A percentile compares a stretch with the other conserved stretches of the same genome.
Evolutionary conservation across 306 rosid species (phyloP).

Genomic region (Cyamopsis tetragonoloba): DNA sequence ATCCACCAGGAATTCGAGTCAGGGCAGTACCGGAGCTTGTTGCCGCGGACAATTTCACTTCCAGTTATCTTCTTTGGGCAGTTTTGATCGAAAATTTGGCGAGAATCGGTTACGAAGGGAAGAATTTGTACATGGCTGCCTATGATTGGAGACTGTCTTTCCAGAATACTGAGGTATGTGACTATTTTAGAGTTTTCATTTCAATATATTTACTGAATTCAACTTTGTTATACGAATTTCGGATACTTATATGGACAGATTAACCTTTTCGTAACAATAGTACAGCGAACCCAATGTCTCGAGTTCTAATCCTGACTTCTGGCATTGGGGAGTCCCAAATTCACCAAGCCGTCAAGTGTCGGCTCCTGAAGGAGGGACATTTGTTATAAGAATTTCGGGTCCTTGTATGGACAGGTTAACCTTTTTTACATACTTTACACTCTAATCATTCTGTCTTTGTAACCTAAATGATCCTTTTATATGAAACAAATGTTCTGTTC

Average conservation of each 20-base stretch:
- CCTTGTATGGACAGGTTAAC: too few species aligned
- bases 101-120: slow-evolving; percentile 78
- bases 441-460: neutral
- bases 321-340: too few species aligned
- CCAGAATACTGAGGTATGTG: slow-evolving; percentile 71
- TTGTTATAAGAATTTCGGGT: too few species aligned
- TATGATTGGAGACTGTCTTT: slow-evolving; percentile 92
- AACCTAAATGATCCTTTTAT: neutral
- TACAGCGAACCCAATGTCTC: too few species aligned
- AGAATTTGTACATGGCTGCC: slow-evolving; percentile 65
- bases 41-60: slow-evolving; percentile 52
- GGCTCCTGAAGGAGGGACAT: too few species aligned
- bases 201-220: neutral
- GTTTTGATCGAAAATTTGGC: slow-evolving; percentile 73
- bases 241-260: too few species aligned
- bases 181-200: neutral
- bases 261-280: too few species aligned
- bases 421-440: too few species aligned
- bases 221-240: too few species aligned
- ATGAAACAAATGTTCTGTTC: neutral
- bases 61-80: slow-evolving; percentile 67
- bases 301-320: too few species aligned
- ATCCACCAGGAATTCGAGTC: slow-evolving; percentile 81
- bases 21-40: slow-evolving; percentile 65
- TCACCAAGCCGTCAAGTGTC: too few species aligned